A percentile compares a stretch with the other conserved stretches of the same genome.
Evolutionary conservation across 1,284 basidiomycete genomes (phyloP).

Genomic region (Ustilago esculenta): DNA sequence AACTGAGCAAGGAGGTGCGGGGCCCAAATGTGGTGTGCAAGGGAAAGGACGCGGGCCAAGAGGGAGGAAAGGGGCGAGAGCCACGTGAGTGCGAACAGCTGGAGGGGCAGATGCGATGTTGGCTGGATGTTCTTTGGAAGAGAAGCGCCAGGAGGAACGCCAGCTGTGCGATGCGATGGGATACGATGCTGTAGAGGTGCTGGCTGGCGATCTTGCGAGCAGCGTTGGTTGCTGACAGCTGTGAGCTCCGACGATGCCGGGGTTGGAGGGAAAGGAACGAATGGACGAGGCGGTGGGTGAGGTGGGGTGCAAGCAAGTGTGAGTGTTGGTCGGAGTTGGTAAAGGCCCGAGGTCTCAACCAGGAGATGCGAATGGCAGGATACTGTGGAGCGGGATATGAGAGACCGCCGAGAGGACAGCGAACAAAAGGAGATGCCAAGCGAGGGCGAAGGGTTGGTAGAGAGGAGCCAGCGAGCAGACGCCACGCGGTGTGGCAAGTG

Average conservation of each 20-base stretch:
- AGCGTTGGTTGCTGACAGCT: neutral
- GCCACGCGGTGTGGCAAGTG: no score
- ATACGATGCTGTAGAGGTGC: no score
- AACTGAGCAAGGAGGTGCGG: neutral
- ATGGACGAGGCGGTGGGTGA: neutral
- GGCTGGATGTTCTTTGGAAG: no score
- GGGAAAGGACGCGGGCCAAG: conserved; percentile 5
- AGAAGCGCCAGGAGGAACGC: no score
- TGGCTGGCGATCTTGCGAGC: conserved; percentile 1
- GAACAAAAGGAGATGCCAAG: neutral
- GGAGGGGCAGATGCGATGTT: neutral
- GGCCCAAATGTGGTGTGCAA: neutral
- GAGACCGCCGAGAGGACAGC: no score
- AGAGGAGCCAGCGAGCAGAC: neutral
- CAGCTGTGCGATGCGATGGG: no score
- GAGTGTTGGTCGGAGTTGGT: neutral
- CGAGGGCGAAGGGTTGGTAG: neutral
- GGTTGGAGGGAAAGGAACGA: conserved; percentile 1
- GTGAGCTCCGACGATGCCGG: conserved; percentile 15
- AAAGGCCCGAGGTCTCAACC: no score
- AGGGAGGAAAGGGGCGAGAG: neutral
- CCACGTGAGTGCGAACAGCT: neutral
- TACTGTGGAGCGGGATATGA: no score
- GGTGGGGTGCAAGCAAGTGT: neutral
- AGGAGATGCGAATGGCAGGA: no score